These are phyloP conservation scores for Sporothrix globosa DNA, from an alignment of 2,329 filamentous ascomycete genomes.

Conservation along the genomic window DNA sequence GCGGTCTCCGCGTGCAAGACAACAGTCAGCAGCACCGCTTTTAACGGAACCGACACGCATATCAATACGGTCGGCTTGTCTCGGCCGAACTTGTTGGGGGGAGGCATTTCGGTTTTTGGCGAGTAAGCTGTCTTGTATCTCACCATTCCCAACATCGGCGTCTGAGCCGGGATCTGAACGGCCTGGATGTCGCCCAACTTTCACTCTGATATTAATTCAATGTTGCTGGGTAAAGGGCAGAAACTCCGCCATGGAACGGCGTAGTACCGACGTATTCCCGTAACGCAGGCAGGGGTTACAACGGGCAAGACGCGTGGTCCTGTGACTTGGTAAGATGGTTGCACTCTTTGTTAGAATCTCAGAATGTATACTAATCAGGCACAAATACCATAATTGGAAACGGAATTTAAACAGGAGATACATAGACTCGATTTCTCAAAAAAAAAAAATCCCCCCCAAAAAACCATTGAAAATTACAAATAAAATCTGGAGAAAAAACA, in stretches of 20 bases:
- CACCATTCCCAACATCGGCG: not conserved
- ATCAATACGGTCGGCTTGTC: too few species aligned
- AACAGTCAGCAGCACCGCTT: conserved; percentile 1
- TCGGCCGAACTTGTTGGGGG: conserved; percentile 2
- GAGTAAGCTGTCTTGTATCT: not conserved
- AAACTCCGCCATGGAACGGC: too few species aligned
- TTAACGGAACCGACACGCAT: not conserved
- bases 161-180: conserved; percentile 18
- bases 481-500: not conserved
- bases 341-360: too few species aligned
- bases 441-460: too few species aligned
- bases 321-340: not conserved
- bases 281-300: not conserved
- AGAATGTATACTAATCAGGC: too few species aligned
- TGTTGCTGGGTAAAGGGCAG: too few species aligned
- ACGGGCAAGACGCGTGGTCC: conserved; percentile 9
- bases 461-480: not conserved
- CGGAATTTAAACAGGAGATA: not conserved
- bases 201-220: not conserved
- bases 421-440: not conserved
- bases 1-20: not conserved
- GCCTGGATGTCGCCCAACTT: not conserved
- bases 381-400: not conserved
- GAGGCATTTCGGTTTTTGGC: not conserved
- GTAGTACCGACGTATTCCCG: too few species aligned